These are phyloP conservation scores for Eustoma russellianum DNA, from an alignment of 257 asterid species.

Conservation along the genomic window DNA sequence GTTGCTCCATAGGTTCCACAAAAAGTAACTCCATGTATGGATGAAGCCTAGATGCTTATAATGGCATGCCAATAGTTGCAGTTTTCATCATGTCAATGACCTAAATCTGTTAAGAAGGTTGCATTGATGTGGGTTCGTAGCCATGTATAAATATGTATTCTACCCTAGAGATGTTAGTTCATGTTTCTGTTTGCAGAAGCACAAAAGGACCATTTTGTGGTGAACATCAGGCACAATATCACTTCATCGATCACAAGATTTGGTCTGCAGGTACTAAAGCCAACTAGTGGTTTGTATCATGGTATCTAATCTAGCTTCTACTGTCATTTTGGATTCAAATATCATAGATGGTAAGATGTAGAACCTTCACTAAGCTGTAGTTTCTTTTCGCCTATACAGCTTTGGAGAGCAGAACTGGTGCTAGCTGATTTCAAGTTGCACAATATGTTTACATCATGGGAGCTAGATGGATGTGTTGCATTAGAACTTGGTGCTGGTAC, in stretches of 20 bases:
- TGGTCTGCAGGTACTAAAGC: conserved; percentile 74
- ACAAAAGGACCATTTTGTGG: conserved; percentile 36
- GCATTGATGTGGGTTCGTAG: too few species aligned
- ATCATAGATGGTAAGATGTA: too few species aligned
- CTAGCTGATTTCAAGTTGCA: conserved; percentile 88
- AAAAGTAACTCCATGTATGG: too few species aligned
- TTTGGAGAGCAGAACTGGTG: conserved; percentile 88
- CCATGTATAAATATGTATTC: not conserved
- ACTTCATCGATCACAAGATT: conserved; percentile 88
- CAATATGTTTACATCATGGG: conserved; percentile 45
- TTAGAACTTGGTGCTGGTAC: conserved; percentile 95
- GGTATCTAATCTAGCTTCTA: too few species aligned
- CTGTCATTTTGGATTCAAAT: too few species aligned
- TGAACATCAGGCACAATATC: conserved; percentile 66
- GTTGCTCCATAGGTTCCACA: too few species aligned
- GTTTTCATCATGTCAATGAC: too few species aligned
- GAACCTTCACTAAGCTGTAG: not conserved
- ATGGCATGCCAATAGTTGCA: too few species aligned
- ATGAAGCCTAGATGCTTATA: too few species aligned
- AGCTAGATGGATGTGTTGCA: conserved; percentile 54
- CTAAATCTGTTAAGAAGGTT: too few species aligned
- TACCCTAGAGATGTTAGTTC: not conserved
- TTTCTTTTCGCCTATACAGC: conserved; percentile 25
- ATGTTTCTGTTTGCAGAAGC: conserved; percentile 34
- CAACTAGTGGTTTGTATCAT: too few species aligned